Base-by-base conservation (phyloP, 805 yeast genomes). In the Naumovozyma baii region DNA sequence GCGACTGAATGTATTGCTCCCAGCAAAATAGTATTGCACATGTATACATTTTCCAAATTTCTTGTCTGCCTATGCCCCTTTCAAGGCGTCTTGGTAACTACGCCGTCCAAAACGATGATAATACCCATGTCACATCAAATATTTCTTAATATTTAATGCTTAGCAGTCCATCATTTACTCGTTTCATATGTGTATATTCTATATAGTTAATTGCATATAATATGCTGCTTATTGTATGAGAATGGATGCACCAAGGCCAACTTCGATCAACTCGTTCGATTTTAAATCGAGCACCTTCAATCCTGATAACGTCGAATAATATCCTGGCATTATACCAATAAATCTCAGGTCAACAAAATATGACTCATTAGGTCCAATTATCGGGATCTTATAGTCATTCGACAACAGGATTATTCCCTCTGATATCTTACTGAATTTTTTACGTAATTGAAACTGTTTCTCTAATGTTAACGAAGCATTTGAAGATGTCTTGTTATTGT, bases 341-440 rank as follows among this genome's bases (percentile, higher is more conserved):
- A 61, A 51, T 20, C 50, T 47, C 26, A 61, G 41, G 13, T 50
- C 55, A 3, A 53, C 55, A 20, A 51, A 49, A 36, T 50, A 48
- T 5, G 62, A 52, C 25, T 55, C 57, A 14, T 49, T 49, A 5
- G 59, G 54, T 12, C 45, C 46, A 8, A 59, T 47, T 1, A 54
- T 36, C 2, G 63, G 61, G 5, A 59, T 40, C 35, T 57, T 59
- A 39, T 49, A 55, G 31, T 61, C 66, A 34, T 60, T 61, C 3
- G 63, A 50, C 4, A 60, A 44, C 12, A 61, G 40, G 3, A 61
- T 53, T 2, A 61, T 47, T 3, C 62, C 61, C 31, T 57, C 57
- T 17, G 58, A 46, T 5, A 45, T 44, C 36, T 54, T 46, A 14
- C 47, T 42, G 36, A 46, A 43, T 13, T 52, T 46, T 33, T 49